phyloP scores from a whole-genome alignment of 768 basidiomycete species.

The Agrocybe chaxingu region DNA sequence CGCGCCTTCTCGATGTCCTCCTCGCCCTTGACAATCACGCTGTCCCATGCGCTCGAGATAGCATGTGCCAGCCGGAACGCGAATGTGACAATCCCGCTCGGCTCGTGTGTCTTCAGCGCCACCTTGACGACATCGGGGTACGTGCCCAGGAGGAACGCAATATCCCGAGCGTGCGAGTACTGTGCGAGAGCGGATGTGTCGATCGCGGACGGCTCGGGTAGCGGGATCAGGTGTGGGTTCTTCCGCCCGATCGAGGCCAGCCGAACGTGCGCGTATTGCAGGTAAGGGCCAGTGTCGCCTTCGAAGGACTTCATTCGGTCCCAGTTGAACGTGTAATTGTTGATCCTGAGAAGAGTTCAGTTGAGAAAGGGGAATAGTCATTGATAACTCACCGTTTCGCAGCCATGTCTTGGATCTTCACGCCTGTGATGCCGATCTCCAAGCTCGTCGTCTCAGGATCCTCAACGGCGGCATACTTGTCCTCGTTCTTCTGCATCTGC shows the following conservation, averaged over 20 bases:
- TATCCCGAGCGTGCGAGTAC: constrained; percentile 75
- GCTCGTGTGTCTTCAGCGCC: constrained; percentile 83
- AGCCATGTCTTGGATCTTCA: constrained; percentile 98
- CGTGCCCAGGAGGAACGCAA: constrained; percentile 79
- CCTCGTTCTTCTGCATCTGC: constrained; percentile 93
- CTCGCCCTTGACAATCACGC: constrained; percentile 82
- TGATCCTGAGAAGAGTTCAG: constrained; percentile 54
- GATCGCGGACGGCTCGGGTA: constrained; percentile 68
- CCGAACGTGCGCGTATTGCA: constrained; percentile 96
- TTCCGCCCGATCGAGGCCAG: constrained; percentile 88
- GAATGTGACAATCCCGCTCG: constrained; percentile 89
- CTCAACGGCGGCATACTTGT: constrained; percentile 85
- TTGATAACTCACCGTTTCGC: constrained; percentile 69
- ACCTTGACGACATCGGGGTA: constrained; percentile 92
- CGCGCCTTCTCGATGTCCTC: constrained; percentile 69
- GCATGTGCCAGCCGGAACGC: constrained; percentile 84
- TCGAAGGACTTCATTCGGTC: constrained; percentile 93
- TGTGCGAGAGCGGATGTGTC: constrained; percentile 63
- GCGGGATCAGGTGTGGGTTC: constrained; percentile 81
- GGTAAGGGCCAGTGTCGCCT: constrained; percentile 93
- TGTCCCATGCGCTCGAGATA: constrained; percentile 92
- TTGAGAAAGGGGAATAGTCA: background rate
- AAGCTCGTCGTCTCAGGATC: constrained; percentile 76
- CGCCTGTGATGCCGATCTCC: constrained; percentile 90
- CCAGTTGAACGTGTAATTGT: constrained; percentile 96